Base-by-base conservation (phyloP, 495 filamentous ascomycete genomes). In the Neurospora pannonica region DNA sequence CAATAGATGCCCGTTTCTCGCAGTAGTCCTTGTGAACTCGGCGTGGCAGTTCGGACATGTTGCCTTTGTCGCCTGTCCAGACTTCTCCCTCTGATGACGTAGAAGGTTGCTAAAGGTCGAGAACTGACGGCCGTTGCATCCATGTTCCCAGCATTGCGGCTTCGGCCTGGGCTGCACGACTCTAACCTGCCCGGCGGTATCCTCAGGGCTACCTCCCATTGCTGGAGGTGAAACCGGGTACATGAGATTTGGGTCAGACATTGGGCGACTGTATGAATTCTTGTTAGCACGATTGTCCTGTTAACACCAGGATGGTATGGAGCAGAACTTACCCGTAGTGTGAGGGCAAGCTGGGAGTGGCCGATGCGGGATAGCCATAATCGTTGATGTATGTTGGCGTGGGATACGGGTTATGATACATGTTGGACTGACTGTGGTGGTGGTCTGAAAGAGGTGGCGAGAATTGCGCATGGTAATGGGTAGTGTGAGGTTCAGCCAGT, bases 21-120 rank as follows among this genome's bases (percentile, higher is more conserved):
- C 94, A 39, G 94, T 97, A 38, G 94, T 97, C 70, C 94, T 86
- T 19, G 94, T 97, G 74, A 97, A 97, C 73, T 97, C 94, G 10
- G 94, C 94, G 21, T 93, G 93, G 78, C 94, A 97, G 73, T 93
- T 89, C 19, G 93, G 93, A 76, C 94, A 97, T 54, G 90, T 90
- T 17, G 93, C 93, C 81, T 97, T 97, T 11, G 92, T 85, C 42
- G 95, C 93, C 21, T 92, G 93, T 10, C 94, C 94, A 2, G 93
- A 95, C 80, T 96, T 97, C 80, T 97, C 94, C n/a, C 94, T 89
- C 79, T 97, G 94, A 79, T 97, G 94, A 43, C 94, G 88, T 6
- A 97, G 86, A 0, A 97, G 88, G 80, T 97, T 97, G 89, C 94
- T 97, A 80, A 97, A 97, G 15, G 94, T 97, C 2, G 93, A 97